Evolutionary conservation across 176 grass and related monocot species (phyloP).

Genomic region (Oryza nivara): DNA sequence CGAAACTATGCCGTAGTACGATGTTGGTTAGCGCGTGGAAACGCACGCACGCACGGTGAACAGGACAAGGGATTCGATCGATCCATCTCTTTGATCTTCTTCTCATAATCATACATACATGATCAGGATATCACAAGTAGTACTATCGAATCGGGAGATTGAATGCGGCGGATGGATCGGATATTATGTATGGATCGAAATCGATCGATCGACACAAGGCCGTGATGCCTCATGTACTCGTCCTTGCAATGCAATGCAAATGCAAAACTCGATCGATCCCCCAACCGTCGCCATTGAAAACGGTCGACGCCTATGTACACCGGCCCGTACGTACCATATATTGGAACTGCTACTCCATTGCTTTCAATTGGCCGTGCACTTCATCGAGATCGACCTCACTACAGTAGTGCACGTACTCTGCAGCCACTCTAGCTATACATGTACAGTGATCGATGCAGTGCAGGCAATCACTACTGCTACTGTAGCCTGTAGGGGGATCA

Average conservation of each 20-base stretch:
- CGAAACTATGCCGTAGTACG: neutral
- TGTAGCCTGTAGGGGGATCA: too few species aligned
- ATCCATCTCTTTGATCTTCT: neutral
- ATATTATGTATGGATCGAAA: too few species aligned
- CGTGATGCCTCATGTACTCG: neutral
- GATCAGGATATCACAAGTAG: too few species aligned
- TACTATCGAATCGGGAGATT: neutral
- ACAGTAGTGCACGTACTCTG: neutral
- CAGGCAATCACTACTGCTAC: too few species aligned
- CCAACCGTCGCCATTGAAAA: constrained; percentile 5
- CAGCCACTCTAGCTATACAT: neutral
- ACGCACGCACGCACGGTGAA: neutral
- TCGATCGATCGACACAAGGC: neutral
- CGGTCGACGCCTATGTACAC: neutral
- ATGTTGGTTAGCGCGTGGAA: neutral
- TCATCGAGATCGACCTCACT: neutral
- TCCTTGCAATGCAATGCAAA: neutral
- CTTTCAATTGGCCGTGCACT: neutral
- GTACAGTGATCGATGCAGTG: neutral
- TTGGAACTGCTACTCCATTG: neutral
- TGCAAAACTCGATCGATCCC: neutral
- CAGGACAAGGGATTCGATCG: neutral
- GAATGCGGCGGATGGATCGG: neutral
- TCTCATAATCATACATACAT: too few species aligned
- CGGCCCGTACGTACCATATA: neutral